Conservation (phyloP, 768 basidiomycete species). For the Mycena latifolia region DNA sequence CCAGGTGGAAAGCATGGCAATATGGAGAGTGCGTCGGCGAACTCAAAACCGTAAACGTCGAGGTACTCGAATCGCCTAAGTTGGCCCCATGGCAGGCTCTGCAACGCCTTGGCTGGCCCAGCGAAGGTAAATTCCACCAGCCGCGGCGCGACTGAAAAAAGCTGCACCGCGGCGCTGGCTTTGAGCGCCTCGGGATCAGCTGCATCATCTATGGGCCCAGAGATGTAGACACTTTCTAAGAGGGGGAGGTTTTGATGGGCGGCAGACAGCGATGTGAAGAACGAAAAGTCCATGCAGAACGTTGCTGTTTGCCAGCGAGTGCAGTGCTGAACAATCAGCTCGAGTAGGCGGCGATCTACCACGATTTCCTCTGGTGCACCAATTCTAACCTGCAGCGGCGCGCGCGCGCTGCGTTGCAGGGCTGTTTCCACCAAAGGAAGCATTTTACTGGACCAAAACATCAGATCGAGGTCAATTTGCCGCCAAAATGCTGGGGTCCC, state of each 20-base stretch:
- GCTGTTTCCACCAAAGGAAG: constrained; percentile 10
- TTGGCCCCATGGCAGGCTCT: constrained; percentile 17
- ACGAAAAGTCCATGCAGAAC: constrained; percentile 24
- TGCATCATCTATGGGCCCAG: constrained; percentile 7
- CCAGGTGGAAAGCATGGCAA: constrained; percentile 15
- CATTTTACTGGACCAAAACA: constrained; percentile 32
- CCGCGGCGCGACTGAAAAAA: constrained; percentile 21
- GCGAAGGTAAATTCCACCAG: constrained; percentile 19
- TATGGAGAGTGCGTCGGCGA: constrained; percentile 17
- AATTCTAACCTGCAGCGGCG: constrained; percentile 13
- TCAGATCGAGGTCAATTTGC: constrained; percentile 16
- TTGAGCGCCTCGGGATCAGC: not conserved
- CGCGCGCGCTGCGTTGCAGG: constrained; percentile 24
- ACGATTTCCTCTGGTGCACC: constrained; percentile 14
- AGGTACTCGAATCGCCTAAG: constrained; percentile 25
- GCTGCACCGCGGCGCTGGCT: constrained; percentile 15
- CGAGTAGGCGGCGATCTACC: constrained; percentile 14
- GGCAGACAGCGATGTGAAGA: constrained; percentile 2
- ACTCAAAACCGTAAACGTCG: constrained; percentile 11
- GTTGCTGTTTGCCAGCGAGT: constrained; percentile 19
- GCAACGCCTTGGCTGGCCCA: constrained; percentile 22
- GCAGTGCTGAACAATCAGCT: constrained; percentile 21
- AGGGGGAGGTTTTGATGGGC: constrained; percentile 22
- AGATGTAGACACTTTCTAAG: constrained; percentile 15
- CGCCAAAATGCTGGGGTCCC: constrained; percentile 29